phyloP scores from a whole-genome alignment of 2,329 filamentous ascomycete species.

The Nigrospora osmanthi region DNA sequence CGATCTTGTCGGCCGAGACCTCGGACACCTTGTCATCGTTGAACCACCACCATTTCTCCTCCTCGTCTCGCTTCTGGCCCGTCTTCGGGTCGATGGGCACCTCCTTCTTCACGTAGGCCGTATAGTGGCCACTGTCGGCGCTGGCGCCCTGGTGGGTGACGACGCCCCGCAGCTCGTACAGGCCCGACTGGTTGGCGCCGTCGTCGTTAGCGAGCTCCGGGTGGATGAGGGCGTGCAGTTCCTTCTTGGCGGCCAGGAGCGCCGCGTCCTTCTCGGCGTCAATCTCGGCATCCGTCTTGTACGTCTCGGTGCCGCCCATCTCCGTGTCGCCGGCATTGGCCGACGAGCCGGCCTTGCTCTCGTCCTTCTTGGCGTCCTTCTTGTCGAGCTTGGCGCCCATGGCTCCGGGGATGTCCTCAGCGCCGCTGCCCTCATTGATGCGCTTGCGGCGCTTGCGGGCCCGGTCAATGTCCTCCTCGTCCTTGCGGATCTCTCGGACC shows the following conservation, averaged over 20 bases:
- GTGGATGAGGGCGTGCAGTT: constrained; percentile 71
- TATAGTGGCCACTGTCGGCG: constrained; percentile 97
- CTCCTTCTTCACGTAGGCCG: constrained; percentile 92
- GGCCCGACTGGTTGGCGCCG: constrained; percentile 83
- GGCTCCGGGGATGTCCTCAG: constrained; percentile 37
- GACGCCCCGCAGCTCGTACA: constrained; percentile 90
- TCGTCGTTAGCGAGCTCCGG: constrained; percentile 68
- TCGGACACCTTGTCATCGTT: constrained; percentile 97
- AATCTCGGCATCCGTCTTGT: constrained; percentile 90
- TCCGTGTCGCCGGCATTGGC: constrained; percentile 52
- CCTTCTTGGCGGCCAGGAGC: constrained; percentile 76
- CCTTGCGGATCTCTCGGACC: constrained; percentile 89
- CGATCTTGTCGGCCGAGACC: constrained; percentile 85
- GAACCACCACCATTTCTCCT: constrained; percentile 99
- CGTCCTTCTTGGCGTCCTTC: constrained; percentile 30
- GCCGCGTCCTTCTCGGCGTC: constrained; percentile 76
- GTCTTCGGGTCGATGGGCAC: constrained; percentile 63
- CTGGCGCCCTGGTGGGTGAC: constrained; percentile 96
- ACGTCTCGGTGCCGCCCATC: constrained; percentile 64
- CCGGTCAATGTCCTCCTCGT: constrained; percentile 87
- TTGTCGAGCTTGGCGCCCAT: constrained; percentile 42
- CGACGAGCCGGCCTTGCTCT: constrained; percentile 26
- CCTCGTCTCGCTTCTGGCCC: constrained; percentile 71
- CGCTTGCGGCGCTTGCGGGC: constrained; percentile 86
- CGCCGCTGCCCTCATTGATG: constrained; percentile 37